These are phyloP conservation scores for Rhexocercosporidium sp. DNA, from an alignment of 2,329 filamentous ascomycete genomes.

Conservation along the genomic window DNA sequence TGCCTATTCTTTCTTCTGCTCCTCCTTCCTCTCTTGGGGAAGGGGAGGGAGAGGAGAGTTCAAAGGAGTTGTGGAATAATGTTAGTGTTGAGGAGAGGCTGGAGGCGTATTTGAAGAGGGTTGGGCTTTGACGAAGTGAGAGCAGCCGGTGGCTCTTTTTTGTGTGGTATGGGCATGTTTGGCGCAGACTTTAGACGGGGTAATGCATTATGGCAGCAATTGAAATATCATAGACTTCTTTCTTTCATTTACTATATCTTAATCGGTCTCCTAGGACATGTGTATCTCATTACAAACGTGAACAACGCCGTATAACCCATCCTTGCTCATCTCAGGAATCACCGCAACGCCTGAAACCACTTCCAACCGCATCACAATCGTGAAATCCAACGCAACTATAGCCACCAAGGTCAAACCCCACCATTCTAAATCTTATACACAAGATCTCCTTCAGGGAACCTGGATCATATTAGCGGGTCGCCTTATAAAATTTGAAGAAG, in stretches of 20 bases:
- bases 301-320: constrained; percentile 1
- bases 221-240: constrained; percentile 6
- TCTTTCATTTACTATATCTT: constrained; percentile 11
- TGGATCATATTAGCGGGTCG: constrained; percentile 39
- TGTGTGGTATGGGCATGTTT: background rate
- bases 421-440: constrained; percentile 71
- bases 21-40: background rate
- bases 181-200: constrained; percentile 3
- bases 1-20: constrained; percentile 64
- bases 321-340: constrained; percentile 12
- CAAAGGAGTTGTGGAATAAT: constrained; percentile 66
- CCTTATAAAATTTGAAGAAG: background rate
- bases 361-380: constrained; percentile 8
- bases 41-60: constrained; percentile 46
- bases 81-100: constrained; percentile 58
- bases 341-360: constrained; percentile 10
- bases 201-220: constrained; percentile 9
- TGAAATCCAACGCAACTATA: constrained; percentile 11
- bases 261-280: background rate
- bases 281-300: constrained; percentile 21
- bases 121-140: constrained; percentile 4
- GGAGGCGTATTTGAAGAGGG: constrained; percentile 48
- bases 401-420: background rate
- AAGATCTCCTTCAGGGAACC: constrained; percentile 65
- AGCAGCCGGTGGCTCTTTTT: too few relatives aligned